A percentile compares a stretch with the other conserved stretches of the same genome.
These are phyloP conservation scores for Rhynchospora tenuis DNA, from an alignment of 176 grass and related monocot species.

Conservation along the genomic window DNA sequence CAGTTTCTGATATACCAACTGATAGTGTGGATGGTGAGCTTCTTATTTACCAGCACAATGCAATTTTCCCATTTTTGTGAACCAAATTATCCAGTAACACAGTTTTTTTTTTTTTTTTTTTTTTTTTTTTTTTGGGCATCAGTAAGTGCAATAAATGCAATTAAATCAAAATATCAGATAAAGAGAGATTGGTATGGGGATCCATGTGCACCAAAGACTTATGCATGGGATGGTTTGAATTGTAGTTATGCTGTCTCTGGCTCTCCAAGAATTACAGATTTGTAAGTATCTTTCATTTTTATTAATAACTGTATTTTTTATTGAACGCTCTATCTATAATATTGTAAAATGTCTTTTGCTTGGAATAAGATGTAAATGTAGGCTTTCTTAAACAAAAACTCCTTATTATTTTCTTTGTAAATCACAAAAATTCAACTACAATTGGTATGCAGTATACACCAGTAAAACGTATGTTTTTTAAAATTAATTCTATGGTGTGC, in stretches of 20 bases:
- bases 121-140: background rate
- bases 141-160: background rate
- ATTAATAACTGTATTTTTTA: background rate
- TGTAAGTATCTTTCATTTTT: conserved; percentile 32
- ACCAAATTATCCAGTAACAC: background rate
- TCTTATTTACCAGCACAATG: background rate
- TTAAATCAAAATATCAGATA: background rate
- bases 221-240: conserved; percentile 3
- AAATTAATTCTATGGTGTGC: background rate
- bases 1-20: conserved; percentile 13
- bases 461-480: background rate
- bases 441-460: too few relatives aligned
- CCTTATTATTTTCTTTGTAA: too few relatives aligned
- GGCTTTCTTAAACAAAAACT: background rate
- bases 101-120: too few relatives aligned
- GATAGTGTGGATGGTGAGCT: conserved; percentile 41
- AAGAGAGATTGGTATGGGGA: background rate
- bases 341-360: background rate
- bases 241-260: conserved; percentile 24
- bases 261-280: conserved; percentile 29
- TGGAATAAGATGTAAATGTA: background rate
- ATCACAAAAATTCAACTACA: too few relatives aligned
- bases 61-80: background rate
- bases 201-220: background rate
- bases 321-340: background rate